Evolutionary conservation across 768 basidiomycete species (phyloP).

Genomic region (Lactarius sanguifluus): DNA sequence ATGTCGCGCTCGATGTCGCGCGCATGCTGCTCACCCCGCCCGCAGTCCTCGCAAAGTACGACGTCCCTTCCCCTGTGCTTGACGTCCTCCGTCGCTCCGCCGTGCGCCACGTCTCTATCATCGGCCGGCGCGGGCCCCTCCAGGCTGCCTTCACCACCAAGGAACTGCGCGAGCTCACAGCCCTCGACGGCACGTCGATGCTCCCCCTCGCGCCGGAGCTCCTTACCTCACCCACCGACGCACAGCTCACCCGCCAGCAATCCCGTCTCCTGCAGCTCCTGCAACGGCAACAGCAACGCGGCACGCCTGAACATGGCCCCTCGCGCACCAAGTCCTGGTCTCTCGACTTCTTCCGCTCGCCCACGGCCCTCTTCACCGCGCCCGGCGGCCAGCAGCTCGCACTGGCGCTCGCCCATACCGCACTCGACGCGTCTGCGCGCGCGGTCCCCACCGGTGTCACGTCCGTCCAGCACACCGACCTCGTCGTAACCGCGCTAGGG

Average conservation of each 20-base stretch:
- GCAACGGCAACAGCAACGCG: slow-evolving; percentile 40
- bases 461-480: slow-evolving; percentile 57
- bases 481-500: slow-evolving; percentile 87
- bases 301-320: slow-evolving; percentile 41
- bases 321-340: slow-evolving; percentile 68
- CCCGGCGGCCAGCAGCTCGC: slow-evolving; percentile 21
- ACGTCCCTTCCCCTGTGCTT: slow-evolving; percentile 76
- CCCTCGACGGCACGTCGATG: slow-evolving; percentile 63
- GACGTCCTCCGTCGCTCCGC: slow-evolving; percentile 61
- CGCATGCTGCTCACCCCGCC: slow-evolving; percentile 81
- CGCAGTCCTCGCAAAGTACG: slow-evolving; percentile 63
- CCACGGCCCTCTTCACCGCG: slow-evolving; percentile 45
- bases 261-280: slow-evolving; percentile 65
- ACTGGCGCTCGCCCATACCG: slow-evolving; percentile 60
- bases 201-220: slow-evolving; percentile 53
- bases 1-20: slow-evolving; percentile 91
- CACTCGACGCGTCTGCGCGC: slow-evolving; percentile 49
- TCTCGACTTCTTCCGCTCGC: slow-evolving; percentile 76
- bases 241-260: slow-evolving; percentile 59
- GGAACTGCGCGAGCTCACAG: slow-evolving; percentile 83
- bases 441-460: slow-evolving; percentile 57
- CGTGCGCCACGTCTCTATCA: slow-evolving; percentile 77
- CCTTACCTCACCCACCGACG: slow-evolving; percentile 40
- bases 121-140: slow-evolving; percentile 83
- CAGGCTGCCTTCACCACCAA: slow-evolving; percentile 92